Conservation (phyloP, 495 filamentous ascomycete species). For the Oidiodendron maius region DNA sequence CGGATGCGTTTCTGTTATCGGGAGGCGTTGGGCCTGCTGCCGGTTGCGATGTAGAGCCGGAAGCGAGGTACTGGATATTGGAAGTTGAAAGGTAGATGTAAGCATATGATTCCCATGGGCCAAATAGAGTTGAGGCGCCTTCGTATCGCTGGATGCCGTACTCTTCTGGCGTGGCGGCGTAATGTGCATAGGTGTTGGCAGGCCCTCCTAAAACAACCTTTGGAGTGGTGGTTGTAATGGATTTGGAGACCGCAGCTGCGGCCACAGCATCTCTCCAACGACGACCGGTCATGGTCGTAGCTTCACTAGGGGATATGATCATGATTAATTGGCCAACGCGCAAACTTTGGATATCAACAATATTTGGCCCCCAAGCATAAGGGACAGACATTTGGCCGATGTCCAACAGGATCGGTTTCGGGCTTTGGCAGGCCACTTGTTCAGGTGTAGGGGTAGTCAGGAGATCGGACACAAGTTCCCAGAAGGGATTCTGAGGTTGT, state of each 20-base stretch:
- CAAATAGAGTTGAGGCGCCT: conserved; percentile 90
- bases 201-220: conserved; percentile 75
- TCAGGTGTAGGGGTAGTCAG: conserved; percentile 64
- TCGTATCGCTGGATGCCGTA: conserved; percentile 91
- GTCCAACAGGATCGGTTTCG: conserved; percentile 86
- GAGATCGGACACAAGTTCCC: conserved; percentile 68
- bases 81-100: conserved; percentile 78
- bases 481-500: conserved; percentile 68
- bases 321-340: conserved; percentile 87
- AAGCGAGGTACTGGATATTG: conserved; percentile 63
- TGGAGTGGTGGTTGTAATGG: conserved; percentile 30
- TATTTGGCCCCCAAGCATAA: conserved; percentile 87
- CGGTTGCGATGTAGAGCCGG: conserved; percentile 39
- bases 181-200: conserved; percentile 92
- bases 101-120: conserved; percentile 72
- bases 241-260: conserved; percentile 31
- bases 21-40: conserved; percentile 64
- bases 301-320: conserved; percentile 80
- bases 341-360: conserved; percentile 86
- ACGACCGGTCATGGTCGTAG: conserved; percentile 89
- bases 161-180: conserved; percentile 85
- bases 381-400: conserved; percentile 72
- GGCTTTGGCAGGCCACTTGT: conserved; percentile 71
- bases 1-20: conserved; percentile 56
- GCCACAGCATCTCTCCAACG: conserved; percentile 78